A percentile compares a stretch with the other conserved stretches of the same genome.
Conservation (phyloP, 2,329 filamentous ascomycete species). For the Talaromyces sp. region DNA sequence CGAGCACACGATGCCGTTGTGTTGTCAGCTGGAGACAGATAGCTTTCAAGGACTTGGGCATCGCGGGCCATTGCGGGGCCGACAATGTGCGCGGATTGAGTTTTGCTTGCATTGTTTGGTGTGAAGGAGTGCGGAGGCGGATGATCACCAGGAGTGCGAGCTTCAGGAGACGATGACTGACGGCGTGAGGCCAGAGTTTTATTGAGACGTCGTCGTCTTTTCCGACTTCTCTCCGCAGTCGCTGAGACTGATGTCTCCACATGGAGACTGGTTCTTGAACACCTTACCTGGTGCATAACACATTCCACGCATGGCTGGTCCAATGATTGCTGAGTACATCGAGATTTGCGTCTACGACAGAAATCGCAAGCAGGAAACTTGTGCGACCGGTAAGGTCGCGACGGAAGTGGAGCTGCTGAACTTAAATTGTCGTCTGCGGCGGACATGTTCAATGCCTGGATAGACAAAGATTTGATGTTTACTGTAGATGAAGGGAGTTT, state of each 20-base stretch:
- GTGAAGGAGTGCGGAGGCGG: background rate
- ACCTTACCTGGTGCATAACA: conserved; percentile 20
- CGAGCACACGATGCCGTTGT: conserved; percentile 4
- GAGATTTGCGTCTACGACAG: conserved; percentile 23
- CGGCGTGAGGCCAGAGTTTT: background rate
- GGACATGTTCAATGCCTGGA: background rate
- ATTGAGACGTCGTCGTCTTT: background rate
- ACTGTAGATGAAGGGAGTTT: background rate
- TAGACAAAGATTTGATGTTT: background rate
- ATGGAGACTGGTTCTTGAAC: conserved; percentile 16
- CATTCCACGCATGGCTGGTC: conserved; percentile 22
- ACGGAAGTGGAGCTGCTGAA: background rate
- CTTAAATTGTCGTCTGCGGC: background rate
- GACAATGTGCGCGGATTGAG: conserved; percentile 44
- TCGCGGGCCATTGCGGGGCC: conserved; percentile 52
- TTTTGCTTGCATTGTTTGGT: conserved; percentile 20
- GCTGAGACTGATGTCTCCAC: background rate
- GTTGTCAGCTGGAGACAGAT: conserved; percentile 37
- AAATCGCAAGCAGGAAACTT: conserved; percentile 24
- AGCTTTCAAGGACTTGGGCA: conserved; percentile 51
- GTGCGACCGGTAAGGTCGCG: conserved; percentile 23
- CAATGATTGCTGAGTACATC: conserved; percentile 21
- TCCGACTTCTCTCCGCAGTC: background rate
- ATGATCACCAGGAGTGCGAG: background rate
- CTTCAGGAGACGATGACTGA: background rate